These are phyloP conservation scores for Emmonsiellopsis sp. DNA, from an alignment of 2,329 filamentous ascomycete species.

Conservation along the genomic window DNA sequence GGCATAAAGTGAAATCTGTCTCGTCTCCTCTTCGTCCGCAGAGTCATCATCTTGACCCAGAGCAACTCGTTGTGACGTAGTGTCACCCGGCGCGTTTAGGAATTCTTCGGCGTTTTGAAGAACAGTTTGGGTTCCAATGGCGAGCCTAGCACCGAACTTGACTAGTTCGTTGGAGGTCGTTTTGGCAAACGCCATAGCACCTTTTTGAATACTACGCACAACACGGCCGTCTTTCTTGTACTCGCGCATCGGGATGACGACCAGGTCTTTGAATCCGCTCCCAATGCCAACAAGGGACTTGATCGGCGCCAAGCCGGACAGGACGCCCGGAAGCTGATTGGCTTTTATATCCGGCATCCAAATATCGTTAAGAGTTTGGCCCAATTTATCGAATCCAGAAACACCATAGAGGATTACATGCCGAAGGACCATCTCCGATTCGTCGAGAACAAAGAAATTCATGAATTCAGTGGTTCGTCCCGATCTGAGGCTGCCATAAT, in stretches of 20 bases:
- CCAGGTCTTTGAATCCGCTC: slow-evolving; percentile 72
- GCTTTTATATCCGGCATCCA: slow-evolving; percentile 90
- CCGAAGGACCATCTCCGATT: slow-evolving; percentile 72
- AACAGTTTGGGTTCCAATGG: slow-evolving; percentile 88
- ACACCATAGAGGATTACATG: slow-evolving; percentile 91
- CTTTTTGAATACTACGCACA: slow-evolving; percentile 84
- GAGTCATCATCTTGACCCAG: slow-evolving; percentile 50
- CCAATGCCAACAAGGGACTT: slow-evolving; percentile 85
- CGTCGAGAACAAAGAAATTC: slow-evolving; percentile 93
- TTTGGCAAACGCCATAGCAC: slow-evolving; percentile 78
- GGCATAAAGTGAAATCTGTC: slow-evolving; percentile 82
- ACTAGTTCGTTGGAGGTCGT: slow-evolving; percentile 93
- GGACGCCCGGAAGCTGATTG: slow-evolving; percentile 79
- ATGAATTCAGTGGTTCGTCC: slow-evolving; percentile 96
- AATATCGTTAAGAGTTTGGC: slow-evolving; percentile 83
- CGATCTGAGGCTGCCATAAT: slow-evolving; percentile 84
- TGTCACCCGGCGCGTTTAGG: slow-evolving; percentile 35
- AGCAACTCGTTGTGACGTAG: slow-evolving; percentile 33
- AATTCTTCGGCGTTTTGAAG: slow-evolving; percentile 81
- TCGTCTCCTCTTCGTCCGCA: slow-evolving; percentile 56
- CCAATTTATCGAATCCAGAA: slow-evolving; percentile 79
- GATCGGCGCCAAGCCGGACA: slow-evolving; percentile 84
- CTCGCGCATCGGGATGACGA: slow-evolving; percentile 82
- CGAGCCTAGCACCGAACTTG: slow-evolving; percentile 85
- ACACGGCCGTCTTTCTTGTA: slow-evolving; percentile 91